Percentiles rank a stretch among this genome's conserved stretches.
These are phyloP conservation scores for Cordyceps fumosorosea DNA, from an alignment of 2,329 filamentous ascomycete genomes.

Conservation along the genomic window DNA sequence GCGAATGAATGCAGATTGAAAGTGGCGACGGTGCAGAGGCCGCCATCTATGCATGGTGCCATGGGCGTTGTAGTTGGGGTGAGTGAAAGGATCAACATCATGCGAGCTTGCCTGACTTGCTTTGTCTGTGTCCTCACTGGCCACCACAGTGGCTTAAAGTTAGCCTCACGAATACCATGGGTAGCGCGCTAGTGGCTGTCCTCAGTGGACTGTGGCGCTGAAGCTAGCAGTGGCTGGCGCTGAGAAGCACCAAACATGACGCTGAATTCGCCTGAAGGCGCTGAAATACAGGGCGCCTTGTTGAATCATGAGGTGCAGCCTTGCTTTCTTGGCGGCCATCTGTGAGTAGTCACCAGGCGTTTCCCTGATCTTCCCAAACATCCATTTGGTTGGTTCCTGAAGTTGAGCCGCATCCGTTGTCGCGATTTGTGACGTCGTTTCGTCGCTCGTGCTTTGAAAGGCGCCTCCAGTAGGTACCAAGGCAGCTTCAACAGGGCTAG, in stretches of 20 bases:
- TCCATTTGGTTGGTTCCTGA: neutral
- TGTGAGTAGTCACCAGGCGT: neutral
- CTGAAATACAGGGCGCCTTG: neutral
- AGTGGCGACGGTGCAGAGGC: slow-evolving; percentile 10
- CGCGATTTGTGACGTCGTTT: neutral
- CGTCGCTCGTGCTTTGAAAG: neutral
- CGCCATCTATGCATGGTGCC: slow-evolving; percentile 10
- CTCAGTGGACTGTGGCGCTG: neutral
- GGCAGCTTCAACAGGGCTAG: neutral
- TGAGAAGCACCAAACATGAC: neutral
- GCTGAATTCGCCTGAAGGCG: neutral
- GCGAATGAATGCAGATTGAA: slow-evolving; percentile 16
- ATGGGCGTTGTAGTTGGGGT: neutral
- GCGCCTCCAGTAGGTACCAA: neutral
- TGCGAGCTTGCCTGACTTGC: neutral
- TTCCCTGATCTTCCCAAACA: neutral
- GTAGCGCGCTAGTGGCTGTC: neutral
- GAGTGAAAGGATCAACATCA: neutral
- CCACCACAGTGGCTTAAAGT: no score
- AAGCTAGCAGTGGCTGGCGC: neutral
- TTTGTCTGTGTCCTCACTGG: neutral
- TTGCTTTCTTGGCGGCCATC: slow-evolving; percentile 1
- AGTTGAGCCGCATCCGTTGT: neutral
- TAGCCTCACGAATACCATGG: no score
- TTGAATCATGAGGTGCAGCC: neutral